phyloP scores from a whole-genome alignment of 352 stramenopile species.

The Thraustotheca clavata region DNA sequence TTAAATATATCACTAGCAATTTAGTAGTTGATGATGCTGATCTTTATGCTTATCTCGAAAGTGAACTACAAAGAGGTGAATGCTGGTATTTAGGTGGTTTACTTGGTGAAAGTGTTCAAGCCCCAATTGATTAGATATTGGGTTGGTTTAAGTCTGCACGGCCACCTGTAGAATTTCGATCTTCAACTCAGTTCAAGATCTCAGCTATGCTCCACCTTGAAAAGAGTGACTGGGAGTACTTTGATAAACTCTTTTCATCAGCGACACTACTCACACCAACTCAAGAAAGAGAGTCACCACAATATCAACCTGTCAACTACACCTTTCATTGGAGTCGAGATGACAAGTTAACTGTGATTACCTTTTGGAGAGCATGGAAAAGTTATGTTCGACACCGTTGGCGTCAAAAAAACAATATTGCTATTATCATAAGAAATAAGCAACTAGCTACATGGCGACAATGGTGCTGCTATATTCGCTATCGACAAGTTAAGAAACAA shows the following conservation, averaged over 20 bases:
- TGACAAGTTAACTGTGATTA: slow-evolving; percentile 5
- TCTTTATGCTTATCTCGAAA: neutral
- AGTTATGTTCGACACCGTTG: neutral
- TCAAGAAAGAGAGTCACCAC: neutral
- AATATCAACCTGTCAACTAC: neutral
- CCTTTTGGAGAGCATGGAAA: slow-evolving; percentile 13
- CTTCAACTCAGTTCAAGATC: slow-evolving; percentile 1
- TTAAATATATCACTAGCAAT: neutral
- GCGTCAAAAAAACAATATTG: neutral
- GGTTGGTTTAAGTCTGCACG: neutral
- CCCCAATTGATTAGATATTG: neutral
- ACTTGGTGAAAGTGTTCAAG: neutral
- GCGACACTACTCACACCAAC: neutral
- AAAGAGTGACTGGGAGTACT: slow-evolving; percentile 13
- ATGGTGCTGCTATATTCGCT: neutral
- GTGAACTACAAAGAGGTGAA: neutral
- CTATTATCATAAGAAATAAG: too few relatives aligned
- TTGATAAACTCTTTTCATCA: slow-evolving; percentile 4
- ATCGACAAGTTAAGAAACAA: neutral
- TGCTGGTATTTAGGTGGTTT: neutral
- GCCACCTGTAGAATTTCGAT: neutral
- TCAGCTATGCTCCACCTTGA: slow-evolving; percentile 1
- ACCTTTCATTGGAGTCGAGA: slow-evolving; percentile 8
- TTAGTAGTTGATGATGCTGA: neutral
- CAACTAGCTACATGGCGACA: neutral